These are phyloP conservation scores for Mycena filopes DNA, from an alignment of 768 basidiomycete species.

Conservation along the genomic window DNA sequence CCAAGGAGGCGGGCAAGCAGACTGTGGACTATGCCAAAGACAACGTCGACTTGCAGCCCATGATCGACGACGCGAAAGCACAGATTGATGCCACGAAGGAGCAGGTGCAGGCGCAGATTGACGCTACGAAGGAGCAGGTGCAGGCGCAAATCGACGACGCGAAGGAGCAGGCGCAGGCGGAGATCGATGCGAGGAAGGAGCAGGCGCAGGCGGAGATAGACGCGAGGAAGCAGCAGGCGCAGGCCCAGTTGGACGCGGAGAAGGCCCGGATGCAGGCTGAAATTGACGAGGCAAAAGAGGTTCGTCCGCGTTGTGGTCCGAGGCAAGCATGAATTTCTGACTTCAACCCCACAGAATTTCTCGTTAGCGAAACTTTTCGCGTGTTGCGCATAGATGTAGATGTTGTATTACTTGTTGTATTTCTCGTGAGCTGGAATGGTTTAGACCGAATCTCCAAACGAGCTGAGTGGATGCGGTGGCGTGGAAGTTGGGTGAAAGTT, in stretches of 20 bases:
- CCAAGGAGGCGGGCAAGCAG: conserved; percentile 40
- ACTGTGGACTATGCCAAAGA: conserved; percentile 39
- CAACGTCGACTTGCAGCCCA: conserved; percentile 3
- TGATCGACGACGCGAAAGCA: conserved; percentile 7
- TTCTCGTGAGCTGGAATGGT: no score
- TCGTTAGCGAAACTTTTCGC: conserved; percentile 6
- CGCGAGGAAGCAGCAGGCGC: conserved; percentile 22
- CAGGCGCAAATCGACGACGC: conserved; percentile 41
- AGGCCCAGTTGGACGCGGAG: conserved; percentile 22
- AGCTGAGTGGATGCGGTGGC: no score
- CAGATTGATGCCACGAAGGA: conserved; percentile 24
- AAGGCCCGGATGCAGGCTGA: conserved; percentile 20
- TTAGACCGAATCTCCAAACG: no score
- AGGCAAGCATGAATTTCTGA: background rate
- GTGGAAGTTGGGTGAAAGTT: no score
- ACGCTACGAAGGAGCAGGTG: conserved; percentile 16
- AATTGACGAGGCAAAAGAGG: conserved; percentile 20
- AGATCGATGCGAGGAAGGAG: conserved; percentile 15
- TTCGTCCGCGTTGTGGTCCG: background rate
- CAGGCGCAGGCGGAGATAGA: conserved; percentile 24
- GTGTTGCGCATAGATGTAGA: conserved; percentile 7
- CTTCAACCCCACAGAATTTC: conserved; percentile 5
- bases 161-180: conserved; percentile 40
- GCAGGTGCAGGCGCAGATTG: conserved; percentile 27
- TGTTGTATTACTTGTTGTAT: background rate